Evolutionary conservation across 2,329 filamentous ascomycete species (phyloP).

Genomic region (Alternaria sp.): DNA sequence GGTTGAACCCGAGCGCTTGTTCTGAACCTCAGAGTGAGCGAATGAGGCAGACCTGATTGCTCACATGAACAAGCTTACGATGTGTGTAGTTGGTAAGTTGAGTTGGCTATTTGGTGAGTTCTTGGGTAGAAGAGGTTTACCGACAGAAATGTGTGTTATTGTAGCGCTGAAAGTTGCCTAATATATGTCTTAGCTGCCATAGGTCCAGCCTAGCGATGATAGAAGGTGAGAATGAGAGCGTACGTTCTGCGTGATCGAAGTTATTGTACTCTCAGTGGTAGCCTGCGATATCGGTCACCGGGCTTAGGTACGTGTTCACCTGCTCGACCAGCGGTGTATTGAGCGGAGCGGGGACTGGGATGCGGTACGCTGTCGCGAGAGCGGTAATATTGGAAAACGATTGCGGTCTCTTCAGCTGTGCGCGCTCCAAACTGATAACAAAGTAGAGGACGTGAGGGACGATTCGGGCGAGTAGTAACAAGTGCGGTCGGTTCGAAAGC

Average conservation of each 20-base stretch:
- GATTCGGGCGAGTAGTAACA: not conserved
- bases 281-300: slow-evolving; percentile 7
- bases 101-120: not conserved
- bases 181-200: slow-evolving; percentile 7
- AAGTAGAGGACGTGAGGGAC: not conserved
- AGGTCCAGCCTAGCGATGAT: slow-evolving; percentile 1
- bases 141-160: not conserved
- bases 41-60: not conserved
- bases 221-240: not conserved
- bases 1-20: not conserved
- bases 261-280: slow-evolving; percentile 11
- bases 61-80: not conserved
- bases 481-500: not conserved
- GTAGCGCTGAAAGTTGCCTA: slow-evolving; percentile 6
- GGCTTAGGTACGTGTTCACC: slow-evolving; percentile 4
- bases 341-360: slow-evolving; percentile 3
- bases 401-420: not conserved
- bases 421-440: not conserved
- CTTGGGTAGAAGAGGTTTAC: not conserved
- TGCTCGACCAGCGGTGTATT: slow-evolving; percentile 12
- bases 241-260: not conserved
- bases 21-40: not conserved
- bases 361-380: not conserved
- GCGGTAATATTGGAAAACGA: not conserved
- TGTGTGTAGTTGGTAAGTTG: not conserved